These are phyloP conservation scores for Talaromyces sp. DNA, from an alignment of 2,329 filamentous ascomycete genomes.

Conservation along the genomic window DNA sequence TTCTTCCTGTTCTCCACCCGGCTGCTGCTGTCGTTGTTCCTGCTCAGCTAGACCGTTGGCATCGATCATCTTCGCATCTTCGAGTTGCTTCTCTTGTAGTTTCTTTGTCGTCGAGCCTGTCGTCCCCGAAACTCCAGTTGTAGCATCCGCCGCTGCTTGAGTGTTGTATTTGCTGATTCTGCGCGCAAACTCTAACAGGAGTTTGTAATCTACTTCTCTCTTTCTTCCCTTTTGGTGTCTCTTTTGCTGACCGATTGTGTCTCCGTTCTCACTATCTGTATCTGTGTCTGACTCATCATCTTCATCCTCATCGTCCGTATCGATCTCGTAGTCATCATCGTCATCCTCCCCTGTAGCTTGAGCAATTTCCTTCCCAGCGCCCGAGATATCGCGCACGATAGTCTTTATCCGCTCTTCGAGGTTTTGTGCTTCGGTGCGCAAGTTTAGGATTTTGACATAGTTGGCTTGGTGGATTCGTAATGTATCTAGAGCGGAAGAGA, in stretches of 20 bases:
- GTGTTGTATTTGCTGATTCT: conserved; percentile 48
- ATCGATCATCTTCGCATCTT: conserved; percentile 35
- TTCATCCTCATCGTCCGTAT: conserved; percentile 25
- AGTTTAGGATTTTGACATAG: conserved; percentile 39
- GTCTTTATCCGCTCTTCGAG: conserved; percentile 42
- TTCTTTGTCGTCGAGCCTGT: conserved; percentile 21
- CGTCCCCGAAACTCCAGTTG: conserved; percentile 21
- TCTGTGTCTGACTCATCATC: conserved; percentile 33
- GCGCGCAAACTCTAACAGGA: conserved; percentile 45
- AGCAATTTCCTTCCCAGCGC: conserved; percentile 40
- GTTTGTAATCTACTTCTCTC: conserved; percentile 42
- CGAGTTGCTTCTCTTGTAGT: conserved; percentile 21
- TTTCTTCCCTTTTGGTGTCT: conserved; percentile 19
- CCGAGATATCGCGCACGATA: conserved; percentile 40
- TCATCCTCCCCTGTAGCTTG: conserved; percentile 27
- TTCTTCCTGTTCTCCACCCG: conserved; percentile 10
- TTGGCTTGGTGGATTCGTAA: conserved; percentile 46
- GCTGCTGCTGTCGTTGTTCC: not conserved
- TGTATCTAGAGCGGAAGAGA: conserved; percentile 40
- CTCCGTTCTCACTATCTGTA: conserved; percentile 24
- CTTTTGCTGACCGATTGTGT: conserved; percentile 23
- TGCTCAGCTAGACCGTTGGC: conserved; percentile 23
- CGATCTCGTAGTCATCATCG: conserved; percentile 32
- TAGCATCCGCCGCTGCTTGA: conserved; percentile 43
- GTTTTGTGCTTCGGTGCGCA: conserved; percentile 39